Evolutionary conservation across 805 yeast species (phyloP).

Genomic region (Brettanomyces anomalus): DNA sequence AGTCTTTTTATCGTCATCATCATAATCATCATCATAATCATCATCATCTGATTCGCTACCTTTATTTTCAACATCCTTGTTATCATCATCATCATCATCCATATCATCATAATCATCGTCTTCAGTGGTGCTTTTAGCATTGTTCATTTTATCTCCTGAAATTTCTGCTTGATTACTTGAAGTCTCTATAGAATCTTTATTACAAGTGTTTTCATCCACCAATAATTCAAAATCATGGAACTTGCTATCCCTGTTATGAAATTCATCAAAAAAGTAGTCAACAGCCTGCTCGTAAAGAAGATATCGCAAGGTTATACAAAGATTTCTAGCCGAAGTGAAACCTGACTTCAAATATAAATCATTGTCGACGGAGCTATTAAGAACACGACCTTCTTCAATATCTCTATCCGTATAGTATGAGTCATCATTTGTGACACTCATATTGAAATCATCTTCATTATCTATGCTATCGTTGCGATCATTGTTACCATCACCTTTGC

Average conservation of each 20-base stretch:
- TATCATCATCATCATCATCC: neutral
- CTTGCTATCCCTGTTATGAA: constrained; percentile 3
- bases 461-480: constrained; percentile 9
- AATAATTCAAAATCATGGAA: constrained; percentile 12
- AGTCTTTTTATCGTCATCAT: neutral
- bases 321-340: constrained; percentile 37
- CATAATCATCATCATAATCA: constrained; percentile 2
- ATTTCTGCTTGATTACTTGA: neutral
- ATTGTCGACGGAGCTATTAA: constrained; percentile 10
- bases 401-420: constrained; percentile 14
- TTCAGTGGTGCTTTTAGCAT: neutral
- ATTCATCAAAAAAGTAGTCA: constrained; percentile 25
- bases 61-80: neutral
- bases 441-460: neutral
- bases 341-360: constrained; percentile 39
- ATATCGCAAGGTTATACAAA: constrained; percentile 59
- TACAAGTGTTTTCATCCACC: constrained; percentile 25
- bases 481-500: constrained; percentile 1
- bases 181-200: constrained; percentile 19
- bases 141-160: neutral
- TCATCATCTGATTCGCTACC: constrained; percentile 1
- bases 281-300: constrained; percentile 66
- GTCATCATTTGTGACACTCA: neutral
- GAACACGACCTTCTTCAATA: neutral
- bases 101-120: neutral